Conservation (phyloP, 768 basidiomycete genomes). For the Tubosaeta brunneosetosa region DNA sequence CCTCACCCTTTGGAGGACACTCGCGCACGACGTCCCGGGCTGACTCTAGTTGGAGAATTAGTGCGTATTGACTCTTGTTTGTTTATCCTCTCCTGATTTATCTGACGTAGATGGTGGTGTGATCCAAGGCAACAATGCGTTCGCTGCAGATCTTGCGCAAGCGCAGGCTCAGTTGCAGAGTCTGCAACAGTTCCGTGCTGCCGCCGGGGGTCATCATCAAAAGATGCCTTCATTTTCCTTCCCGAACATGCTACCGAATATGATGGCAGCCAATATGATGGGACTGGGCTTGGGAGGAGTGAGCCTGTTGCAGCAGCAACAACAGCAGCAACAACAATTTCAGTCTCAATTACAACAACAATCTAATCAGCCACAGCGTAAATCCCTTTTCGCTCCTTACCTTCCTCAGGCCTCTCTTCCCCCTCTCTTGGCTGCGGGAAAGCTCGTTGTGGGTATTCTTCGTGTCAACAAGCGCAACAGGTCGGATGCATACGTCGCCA, state of each 20-base stretch:
- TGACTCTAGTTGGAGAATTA: conserved; percentile 87
- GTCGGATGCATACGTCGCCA: conserved; percentile 97
- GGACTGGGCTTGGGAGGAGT: conserved; percentile 77
- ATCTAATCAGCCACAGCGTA: conserved; percentile 88
- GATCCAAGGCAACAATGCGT: conserved; percentile 55
- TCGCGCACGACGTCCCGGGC: conserved; percentile 71
- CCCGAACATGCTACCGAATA: conserved; percentile 96
- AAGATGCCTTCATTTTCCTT: conserved; percentile 98
- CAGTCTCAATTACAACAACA: conserved; percentile 95
- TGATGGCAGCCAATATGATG: conserved; percentile 98
- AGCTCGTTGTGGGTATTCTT: conserved; percentile 94
- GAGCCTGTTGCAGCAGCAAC: conserved; percentile 87
- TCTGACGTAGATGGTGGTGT: conserved; percentile 63
- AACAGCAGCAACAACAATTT: conserved; percentile 68
- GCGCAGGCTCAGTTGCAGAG: conserved; percentile 97
- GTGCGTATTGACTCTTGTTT: conserved; percentile 41
- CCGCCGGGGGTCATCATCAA: conserved; percentile 89
- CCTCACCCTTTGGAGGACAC: conserved; percentile 61
- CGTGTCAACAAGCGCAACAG: conserved; percentile 98
- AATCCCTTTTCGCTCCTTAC: conserved; percentile 97
- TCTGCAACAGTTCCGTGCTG: conserved; percentile 94
- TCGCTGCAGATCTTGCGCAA: conserved; percentile 85
- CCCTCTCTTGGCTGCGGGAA: conserved; percentile 92
- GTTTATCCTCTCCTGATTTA: conserved; percentile 6
- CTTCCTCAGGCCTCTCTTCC: conserved; percentile 96